Evolutionary conservation across 495 filamentous ascomycete genomes (phyloP), one percentile per base, ranked within the genome.

Genomic region (Staphylotrichum tortipilum): DNA sequence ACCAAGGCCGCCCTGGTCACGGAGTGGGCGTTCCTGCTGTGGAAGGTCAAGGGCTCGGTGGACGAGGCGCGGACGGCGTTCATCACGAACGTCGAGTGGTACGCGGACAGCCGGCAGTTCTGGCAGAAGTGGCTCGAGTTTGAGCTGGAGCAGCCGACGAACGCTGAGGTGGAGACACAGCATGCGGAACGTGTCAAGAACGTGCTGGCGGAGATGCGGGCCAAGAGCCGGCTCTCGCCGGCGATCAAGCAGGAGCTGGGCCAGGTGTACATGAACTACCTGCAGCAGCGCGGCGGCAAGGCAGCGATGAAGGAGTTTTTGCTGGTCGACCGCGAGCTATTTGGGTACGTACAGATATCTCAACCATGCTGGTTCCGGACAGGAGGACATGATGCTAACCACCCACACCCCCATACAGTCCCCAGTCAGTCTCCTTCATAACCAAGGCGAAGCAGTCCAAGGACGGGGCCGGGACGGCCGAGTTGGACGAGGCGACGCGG

Each of bases 91-190:
- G 77, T 87, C 44, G 81, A 89, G 55, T 87, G 82, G 74, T 95
- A 94, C 65, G 75, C 85, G 14, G 86, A 91, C 56, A 94, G 88
- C 59, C 77, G 80, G n/a, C 76, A 83, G 19, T 99, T 99, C 78
- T 97, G 90, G 91, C 76, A 81, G 48, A 86, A 82, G 63, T 99
- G 87, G 68, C 76, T 97, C 10, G 70, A 81, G 44, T 95, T 99
- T 54, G 92, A 99, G 71, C 72, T 94, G 34, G 82, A 86, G 31
- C 94, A 96, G 60, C 85, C 88, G 8, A 89, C 86, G 3, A 84
- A 73, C 48, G 65, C 71, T 1, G 77, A 76, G 29, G 77, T 77
- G 2, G 88, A 94, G 56, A 39, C 65, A 1, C 69, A 77, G 45
- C 84, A 89, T 43, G 82, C 83, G 38, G 75, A 79, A 43, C 81